Evolutionary conservation across 2,329 filamentous ascomycete species (phyloP), one percentile per base, ranked within the genome.

Genomic region (Bipolaris sorokiniana): DNA sequence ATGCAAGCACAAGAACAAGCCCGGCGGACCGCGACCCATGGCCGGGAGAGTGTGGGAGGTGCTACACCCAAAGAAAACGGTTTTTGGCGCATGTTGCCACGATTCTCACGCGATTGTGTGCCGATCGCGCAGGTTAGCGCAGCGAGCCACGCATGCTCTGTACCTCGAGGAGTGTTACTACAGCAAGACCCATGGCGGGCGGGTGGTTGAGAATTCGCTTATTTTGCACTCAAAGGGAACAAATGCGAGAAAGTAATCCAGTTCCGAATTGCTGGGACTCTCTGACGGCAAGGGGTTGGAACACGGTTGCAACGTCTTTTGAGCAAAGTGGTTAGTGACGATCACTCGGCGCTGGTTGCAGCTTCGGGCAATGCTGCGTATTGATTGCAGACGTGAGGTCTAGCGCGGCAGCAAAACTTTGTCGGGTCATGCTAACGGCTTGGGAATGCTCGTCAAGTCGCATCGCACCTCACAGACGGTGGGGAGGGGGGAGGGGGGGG

Each of bases 371-470:
- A 54, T 38, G 28, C 44, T 53, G 54, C 22, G 37, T 57, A 45
- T 45, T 37, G 49, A 54, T 48, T 53, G 49, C 54, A 57, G 44
- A 44, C 41, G 44, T 40, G 44, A 49, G 37, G 44, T 57, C 36
- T 57, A 57, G 54, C 54, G 54, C 49, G 26, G 36, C 26, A 28
- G 33, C 54, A 45, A 57, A 57, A 57, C 54, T 44, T 45, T 53
- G 44, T 57, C 54, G 50, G 49, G 23, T 51, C 16, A 47, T 57
- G 26, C 54, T 48, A 57, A 54, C 49, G 50, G 31, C 18, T 55
- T 51, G 33, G 53, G 47, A 51, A 20, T 20, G 22, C 38, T 48
- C 31, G 34, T 38, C 37, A 45, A 52, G 48, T 42, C 36, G 48
- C 37, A 48, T 36, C 26, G 49, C 42, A 15, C 41, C 46, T 50